phyloP scores from a whole-genome alignment of 2,329 filamentous ascomycete species.

The Ophiostoma sp. region DNA sequence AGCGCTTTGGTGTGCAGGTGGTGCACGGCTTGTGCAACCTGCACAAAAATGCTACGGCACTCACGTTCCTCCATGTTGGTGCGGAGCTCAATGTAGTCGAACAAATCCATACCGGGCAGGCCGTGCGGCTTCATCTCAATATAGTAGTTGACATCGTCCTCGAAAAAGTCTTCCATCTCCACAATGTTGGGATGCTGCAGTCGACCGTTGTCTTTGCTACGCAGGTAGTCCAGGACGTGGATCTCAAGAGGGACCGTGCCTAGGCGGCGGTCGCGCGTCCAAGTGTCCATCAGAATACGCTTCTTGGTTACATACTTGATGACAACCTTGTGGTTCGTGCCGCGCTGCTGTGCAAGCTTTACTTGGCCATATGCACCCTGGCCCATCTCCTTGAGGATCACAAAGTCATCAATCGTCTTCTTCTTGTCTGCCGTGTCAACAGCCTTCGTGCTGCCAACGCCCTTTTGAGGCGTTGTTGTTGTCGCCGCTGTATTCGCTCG shows the following conservation, averaged over 20 bases:
- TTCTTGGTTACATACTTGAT: slow-evolving; percentile 97
- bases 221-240: slow-evolving; percentile 89
- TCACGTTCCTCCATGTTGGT: slow-evolving; percentile 95
- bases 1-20: slow-evolving; percentile 86
- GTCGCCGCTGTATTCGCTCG: not conserved
- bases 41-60: slow-evolving; percentile 89
- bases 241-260: slow-evolving; percentile 96
- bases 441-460: slow-evolving; percentile 29
- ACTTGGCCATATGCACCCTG: slow-evolving; percentile 97
- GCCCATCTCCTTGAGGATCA: slow-evolving; percentile 95
- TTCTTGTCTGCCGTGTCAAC: slow-evolving; percentile 42
- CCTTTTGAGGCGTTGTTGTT: not conserved
- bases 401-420: slow-evolving; percentile 84
- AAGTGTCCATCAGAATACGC: slow-evolving; percentile 94
- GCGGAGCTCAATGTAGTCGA: slow-evolving; percentile 96
- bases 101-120: slow-evolving; percentile 93
- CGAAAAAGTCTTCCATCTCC: slow-evolving; percentile 68
- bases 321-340: slow-evolving; percentile 75
- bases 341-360: slow-evolving; percentile 84
- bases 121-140: slow-evolving; percentile 98
- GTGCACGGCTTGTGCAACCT: slow-evolving; percentile 83
- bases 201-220: slow-evolving; percentile 52
- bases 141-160: slow-evolving; percentile 89
- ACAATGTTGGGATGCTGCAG: slow-evolving; percentile 64
- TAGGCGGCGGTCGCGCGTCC: slow-evolving; percentile 87